These are phyloP conservation scores for Ceratocystis papillata DNA, from an alignment of 2,329 filamentous ascomycete species.

Conservation along the genomic window DNA sequence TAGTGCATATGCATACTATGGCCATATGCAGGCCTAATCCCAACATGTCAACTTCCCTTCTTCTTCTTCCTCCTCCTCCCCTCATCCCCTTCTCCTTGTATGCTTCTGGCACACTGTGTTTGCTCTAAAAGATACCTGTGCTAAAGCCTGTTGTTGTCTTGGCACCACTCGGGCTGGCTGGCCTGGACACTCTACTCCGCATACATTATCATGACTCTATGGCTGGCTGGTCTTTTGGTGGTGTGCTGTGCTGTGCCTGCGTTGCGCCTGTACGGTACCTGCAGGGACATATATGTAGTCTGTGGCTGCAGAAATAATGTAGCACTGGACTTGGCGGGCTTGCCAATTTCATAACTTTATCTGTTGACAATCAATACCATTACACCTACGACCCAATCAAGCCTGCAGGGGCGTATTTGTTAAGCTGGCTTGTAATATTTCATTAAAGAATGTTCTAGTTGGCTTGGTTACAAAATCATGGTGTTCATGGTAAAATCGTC, in stretches of 20 bases:
- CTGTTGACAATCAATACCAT: not conserved
- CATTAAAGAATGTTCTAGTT: not conserved
- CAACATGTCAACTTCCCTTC: not conserved
- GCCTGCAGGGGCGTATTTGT: not conserved
- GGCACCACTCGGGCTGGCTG: not conserved
- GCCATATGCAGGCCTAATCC: not conserved
- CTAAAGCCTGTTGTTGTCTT: not conserved
- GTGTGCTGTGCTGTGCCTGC: not conserved
- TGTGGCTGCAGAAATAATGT: not conserved
- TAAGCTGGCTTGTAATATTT: not conserved
- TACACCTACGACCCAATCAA: not conserved
- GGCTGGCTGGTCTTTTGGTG: not conserved
- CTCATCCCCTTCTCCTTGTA: not conserved
- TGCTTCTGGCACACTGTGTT: conserved; percentile 1
- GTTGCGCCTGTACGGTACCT: not conserved
- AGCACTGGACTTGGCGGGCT: not conserved
- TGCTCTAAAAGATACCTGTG: not conserved
- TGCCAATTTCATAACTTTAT: not conserved
- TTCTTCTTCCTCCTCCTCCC: not conserved
- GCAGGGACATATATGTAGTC: too few relatives aligned
- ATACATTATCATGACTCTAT: too few relatives aligned
- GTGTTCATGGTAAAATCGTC: not conserved
- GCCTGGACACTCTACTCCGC: not conserved
- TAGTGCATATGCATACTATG: not conserved
- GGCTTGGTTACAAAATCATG: conserved; percentile 3